Base-by-base conservation (phyloP, 78 protist species). In the Bodo saltans region DNA sequence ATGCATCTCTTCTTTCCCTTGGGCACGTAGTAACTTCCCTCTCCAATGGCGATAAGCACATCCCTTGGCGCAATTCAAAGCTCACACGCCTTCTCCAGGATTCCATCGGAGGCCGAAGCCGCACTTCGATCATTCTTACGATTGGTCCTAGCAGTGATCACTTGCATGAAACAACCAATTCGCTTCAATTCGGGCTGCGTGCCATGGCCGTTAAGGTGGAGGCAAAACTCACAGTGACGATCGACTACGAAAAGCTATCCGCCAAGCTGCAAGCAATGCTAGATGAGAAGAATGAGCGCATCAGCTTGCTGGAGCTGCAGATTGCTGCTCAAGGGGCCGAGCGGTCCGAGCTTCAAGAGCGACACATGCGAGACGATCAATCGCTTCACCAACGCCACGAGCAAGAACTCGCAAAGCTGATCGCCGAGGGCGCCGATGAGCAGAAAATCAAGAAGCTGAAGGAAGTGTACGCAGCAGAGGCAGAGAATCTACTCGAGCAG, bases 81-180 rank as follows among this genome's bases (percentile, higher is more conserved):
- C 78, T 82, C 4, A 82, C 85, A 1, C 52, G 85, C 11, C 74
- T 82, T 8, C 85, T 82, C 60, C 85, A 82, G 69, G 85, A 82
- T n/a, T 8, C 26, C n/a, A 11, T 82, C 30, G 85, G 85, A 1
- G 85, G 85, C 42, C 72, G 53, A 1, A 11, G 41, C 21, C 75
- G 85, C 8, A 69, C 42, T 23, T 32, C 85, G 32, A 37, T 82
- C 41, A 39, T 82, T 17, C 1, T 82, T 29, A 82, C 41, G 25
- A 30, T 82, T 3, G 85, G 85, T 17, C 85, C 84, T 2, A 23
- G 60, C 8, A 35, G 34, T 3, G 25, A 39, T 26, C n/a, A 53
- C 21, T 23, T 72, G n/a, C 85, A 82, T 42, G 85, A 82, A 28
- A 70, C 85, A 17, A 17, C 67, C 41, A 82, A 34, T 29, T 25